phyloP scores from a whole-genome alignment of 2,329 filamentous ascomycete species.

The Fusarium udum region DNA sequence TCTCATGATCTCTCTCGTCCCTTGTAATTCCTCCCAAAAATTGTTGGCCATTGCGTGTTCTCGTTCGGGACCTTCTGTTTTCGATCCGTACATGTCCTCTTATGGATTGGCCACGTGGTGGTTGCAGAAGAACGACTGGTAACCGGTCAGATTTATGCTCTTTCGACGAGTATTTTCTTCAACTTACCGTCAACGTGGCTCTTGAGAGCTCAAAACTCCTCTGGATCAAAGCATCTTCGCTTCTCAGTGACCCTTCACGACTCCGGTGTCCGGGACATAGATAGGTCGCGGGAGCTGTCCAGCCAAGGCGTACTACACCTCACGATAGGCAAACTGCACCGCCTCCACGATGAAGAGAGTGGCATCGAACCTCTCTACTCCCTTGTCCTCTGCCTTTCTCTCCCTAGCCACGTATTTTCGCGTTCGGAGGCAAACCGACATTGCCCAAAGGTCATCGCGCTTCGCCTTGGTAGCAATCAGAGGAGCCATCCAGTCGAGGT shows the following conservation, averaged over 20 bases:
- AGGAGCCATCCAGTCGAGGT: slow-evolving; percentile 48
- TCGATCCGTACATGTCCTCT: not conserved
- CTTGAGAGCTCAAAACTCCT: not conserved
- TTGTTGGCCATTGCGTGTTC: not conserved
- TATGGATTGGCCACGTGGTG: not conserved
- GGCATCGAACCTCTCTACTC: slow-evolving; percentile 38
- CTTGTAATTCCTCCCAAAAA: slow-evolving; percentile 1
- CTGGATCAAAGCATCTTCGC: not conserved
- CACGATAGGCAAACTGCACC: slow-evolving; percentile 44
- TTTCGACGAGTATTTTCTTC: no score
- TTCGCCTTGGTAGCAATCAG: slow-evolving; percentile 37
- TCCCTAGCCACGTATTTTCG: slow-evolving; percentile 40
- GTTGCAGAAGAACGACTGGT: not conserved
- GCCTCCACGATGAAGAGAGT: slow-evolving; percentile 43
- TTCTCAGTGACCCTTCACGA: not conserved
- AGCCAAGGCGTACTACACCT: slow-evolving; percentile 42
- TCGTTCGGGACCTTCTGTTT: not conserved
- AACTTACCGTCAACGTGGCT: not conserved
- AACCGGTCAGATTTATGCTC: not conserved
- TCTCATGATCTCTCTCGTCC: slow-evolving; percentile 12
- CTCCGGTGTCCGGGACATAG: slow-evolving; percentile 35
- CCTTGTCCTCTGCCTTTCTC: slow-evolving; percentile 8
- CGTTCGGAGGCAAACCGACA: slow-evolving; percentile 42
- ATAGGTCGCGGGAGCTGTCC: slow-evolving; percentile 47
- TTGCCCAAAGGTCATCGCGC: slow-evolving; percentile 46